phyloP scores from a whole-genome alignment of 2,329 filamentous ascomycete genomes.

The Epichloe sp. region DNA sequence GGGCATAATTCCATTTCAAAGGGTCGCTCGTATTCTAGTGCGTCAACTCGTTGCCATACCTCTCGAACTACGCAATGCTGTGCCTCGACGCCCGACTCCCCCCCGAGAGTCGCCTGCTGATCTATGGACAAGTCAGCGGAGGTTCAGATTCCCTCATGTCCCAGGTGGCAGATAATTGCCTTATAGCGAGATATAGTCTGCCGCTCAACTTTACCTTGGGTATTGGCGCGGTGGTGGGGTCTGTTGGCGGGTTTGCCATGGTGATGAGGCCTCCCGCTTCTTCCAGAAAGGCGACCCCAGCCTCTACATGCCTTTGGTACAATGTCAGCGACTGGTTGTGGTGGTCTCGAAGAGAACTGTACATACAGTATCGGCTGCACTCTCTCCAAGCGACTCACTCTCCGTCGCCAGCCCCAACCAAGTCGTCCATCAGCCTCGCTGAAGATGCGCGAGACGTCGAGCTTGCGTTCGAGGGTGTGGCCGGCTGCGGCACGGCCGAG shows the following conservation, averaged over 20 bases:
- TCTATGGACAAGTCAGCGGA: conserved; percentile 20
- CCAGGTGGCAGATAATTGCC: conserved; percentile 24
- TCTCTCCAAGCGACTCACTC: conserved; percentile 7
- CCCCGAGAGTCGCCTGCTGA: conserved; percentile 44
- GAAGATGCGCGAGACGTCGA: conserved; percentile 32
- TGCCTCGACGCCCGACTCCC: conserved; percentile 49
- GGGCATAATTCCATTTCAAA: neutral
- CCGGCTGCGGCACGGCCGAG: too few relatives aligned
- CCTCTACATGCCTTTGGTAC: too few relatives aligned
- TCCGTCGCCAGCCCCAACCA: conserved; percentile 18
- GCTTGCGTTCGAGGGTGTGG: conserved; percentile 43
- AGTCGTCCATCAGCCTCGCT: conserved; percentile 21
- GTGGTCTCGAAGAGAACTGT: conserved; percentile 15
- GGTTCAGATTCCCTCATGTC: neutral
- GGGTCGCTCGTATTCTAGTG: conserved; percentile 54
- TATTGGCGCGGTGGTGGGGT: conserved; percentile 41
- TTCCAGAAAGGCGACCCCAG: too few relatives aligned
- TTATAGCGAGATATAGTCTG: conserved; percentile 56
- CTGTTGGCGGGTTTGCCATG: conserved; percentile 55
- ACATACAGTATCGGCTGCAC: conserved; percentile 17
- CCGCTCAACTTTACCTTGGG: conserved; percentile 50
- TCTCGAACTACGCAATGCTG: conserved; percentile 61
- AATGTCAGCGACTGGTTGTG: too few relatives aligned
- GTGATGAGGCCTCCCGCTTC: too few relatives aligned
- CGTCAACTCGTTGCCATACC: conserved; percentile 56